These are phyloP conservation scores for Cladophialophora carrionii DNA, from an alignment of 2,329 filamentous ascomycete species.

Conservation along the genomic window DNA sequence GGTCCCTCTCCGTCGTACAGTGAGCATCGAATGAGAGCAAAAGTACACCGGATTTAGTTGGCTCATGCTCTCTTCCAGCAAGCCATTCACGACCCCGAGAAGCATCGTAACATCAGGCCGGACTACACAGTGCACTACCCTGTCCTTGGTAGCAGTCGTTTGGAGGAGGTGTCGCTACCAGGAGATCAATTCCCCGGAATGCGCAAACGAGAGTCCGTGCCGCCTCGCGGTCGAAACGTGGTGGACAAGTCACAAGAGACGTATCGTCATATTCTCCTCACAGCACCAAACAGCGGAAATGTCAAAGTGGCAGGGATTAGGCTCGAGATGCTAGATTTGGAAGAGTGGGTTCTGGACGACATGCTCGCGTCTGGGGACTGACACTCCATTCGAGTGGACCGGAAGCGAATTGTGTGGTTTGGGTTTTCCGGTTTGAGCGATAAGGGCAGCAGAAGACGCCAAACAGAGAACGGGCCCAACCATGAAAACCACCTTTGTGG, in stretches of 20 bases:
- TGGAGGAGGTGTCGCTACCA: conserved; percentile 4
- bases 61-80: not conserved
- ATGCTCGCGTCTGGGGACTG: conserved; percentile 4
- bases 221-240: conserved; percentile 4
- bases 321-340: conserved; percentile 35
- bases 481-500: not conserved
- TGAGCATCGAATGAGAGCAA: conserved; percentile 1
- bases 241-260: not conserved
- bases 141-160: conserved; percentile 10
- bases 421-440: conserved; percentile 21
- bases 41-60: conserved; percentile 9
- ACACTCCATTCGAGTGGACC: conserved; percentile 11
- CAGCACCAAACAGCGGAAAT: not conserved
- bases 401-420: conserved; percentile 1
- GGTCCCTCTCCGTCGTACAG: not conserved
- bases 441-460: not conserved
- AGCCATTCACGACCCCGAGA: not conserved
- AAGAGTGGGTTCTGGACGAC: conserved; percentile 13
- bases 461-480: conserved; percentile 2
- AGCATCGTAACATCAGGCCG: not conserved
- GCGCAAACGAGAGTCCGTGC: conserved; percentile 6
- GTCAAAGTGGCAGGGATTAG: conserved; percentile 19
- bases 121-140: not conserved
- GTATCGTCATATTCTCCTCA: not conserved
- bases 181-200: conserved; percentile 12